Evolutionary conservation across 495 filamentous ascomycete genomes (phyloP).

Genomic region (Podospora fimiseda): DNA sequence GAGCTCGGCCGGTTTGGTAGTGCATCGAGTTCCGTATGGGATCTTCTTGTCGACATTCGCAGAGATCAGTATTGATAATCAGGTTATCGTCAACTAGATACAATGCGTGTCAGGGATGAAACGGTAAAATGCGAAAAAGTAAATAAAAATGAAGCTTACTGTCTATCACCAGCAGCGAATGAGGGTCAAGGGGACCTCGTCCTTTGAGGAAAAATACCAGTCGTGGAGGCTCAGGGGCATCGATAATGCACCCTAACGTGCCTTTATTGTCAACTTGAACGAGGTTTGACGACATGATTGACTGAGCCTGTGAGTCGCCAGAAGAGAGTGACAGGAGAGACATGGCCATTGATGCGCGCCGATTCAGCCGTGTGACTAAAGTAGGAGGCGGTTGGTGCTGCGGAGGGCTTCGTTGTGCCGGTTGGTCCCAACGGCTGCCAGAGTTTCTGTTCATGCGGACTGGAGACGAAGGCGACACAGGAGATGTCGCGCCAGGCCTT

Average conservation of each 20-base stretch:
- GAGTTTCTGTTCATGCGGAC: not conserved
- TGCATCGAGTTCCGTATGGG: too few species aligned
- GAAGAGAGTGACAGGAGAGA: not conserved
- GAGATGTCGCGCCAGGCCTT: too few species aligned
- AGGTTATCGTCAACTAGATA: conserved; percentile 5
- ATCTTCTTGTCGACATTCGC: conserved; percentile 1
- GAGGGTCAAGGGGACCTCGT: not conserved
- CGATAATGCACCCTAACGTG: conserved; percentile 7
- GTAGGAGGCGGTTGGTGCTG: not conserved
- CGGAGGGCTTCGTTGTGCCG: not conserved
- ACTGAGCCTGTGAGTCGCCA: not conserved
- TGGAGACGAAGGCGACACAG: too few species aligned
- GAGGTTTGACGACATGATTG: not conserved
- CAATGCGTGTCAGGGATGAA: not conserved
- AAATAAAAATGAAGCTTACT: conserved; percentile 1
- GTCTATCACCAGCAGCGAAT: conserved; percentile 4
- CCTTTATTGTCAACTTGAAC: conserved; percentile 7
- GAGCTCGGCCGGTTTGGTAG: not conserved
- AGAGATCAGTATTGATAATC: conserved; percentile 10
- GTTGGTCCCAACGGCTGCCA: not conserved
- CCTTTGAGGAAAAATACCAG: conserved; percentile 7
- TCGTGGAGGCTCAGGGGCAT: conserved; percentile 5
- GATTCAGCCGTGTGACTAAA: not conserved
- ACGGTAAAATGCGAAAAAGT: not conserved
- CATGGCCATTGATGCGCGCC: not conserved